These are phyloP conservation scores for Scheffersomyces titani DNA, from an alignment of 1,139 yeast species.

Conservation along the genomic window DNA sequence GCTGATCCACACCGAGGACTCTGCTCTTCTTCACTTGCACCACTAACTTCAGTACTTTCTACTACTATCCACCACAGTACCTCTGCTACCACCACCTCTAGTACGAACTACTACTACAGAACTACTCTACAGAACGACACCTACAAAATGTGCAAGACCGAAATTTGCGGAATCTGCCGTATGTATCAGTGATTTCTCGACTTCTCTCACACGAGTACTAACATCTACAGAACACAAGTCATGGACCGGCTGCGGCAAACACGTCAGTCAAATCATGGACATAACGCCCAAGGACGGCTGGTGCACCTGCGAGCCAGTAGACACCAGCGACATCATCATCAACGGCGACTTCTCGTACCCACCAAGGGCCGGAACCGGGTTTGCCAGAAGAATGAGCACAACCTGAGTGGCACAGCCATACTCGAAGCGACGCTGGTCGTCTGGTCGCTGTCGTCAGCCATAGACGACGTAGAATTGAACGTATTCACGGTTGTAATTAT, in stretches of 20 bases:
- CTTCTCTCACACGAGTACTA: constrained; percentile 15
- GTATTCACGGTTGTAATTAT: not conserved
- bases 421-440: not conserved
- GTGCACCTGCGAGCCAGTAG: constrained; percentile 41
- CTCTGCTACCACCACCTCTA: not conserved
- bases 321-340: constrained; percentile 13
- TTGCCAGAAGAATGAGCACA: constrained; percentile 22
- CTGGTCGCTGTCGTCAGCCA: not conserved
- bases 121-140: not conserved
- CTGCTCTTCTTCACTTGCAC: too few species aligned
- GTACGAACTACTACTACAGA: not conserved
- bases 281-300: constrained; percentile 33
- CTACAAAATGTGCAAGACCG: constrained; percentile 33
- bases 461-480: not conserved
- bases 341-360: constrained; percentile 28
- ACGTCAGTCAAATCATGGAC: constrained; percentile 37
- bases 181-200: constrained; percentile 17
- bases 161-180: constrained; percentile 40
- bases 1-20: not conserved
- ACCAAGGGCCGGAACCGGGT: constrained; percentile 48
- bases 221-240: constrained; percentile 29
- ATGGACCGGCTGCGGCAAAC: constrained; percentile 47
- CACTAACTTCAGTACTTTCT: too few species aligned
- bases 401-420: not conserved
- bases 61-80: not conserved